Base-by-base conservation (phyloP, 495 filamentous ascomycete species). In the Penicillium roqueforti region DNA sequence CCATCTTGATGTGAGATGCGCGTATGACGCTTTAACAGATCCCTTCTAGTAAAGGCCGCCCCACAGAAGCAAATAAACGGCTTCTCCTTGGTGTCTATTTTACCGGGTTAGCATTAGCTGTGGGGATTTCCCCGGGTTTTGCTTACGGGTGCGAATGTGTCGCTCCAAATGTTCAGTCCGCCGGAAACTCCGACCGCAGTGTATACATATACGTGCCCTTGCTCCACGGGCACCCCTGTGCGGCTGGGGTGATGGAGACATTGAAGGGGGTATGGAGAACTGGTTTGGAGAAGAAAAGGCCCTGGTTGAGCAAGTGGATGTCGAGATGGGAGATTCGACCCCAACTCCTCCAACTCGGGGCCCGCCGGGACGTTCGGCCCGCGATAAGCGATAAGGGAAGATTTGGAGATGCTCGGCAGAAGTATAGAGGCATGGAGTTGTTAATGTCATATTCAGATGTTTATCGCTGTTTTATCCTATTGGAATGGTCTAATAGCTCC, bases 21-120 rank as follows among this genome's bases (percentile, higher is more conserved):
- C 38, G 73, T 75, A 53, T 81, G 78, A 47, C 78, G 72, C 56
- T 78, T 79, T 54, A 81, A 59, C 19, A 81, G 71, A 70, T 81
- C 78, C 41, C 77, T 71, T 43, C 77, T 71, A 47, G 77, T 78
- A 58, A 79, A 80, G 1, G 75, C 74, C 39, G 76, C 73, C 64
- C 77, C 77, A 69, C 77, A 80, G 62, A 74, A 77, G 57, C 77
- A 80, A 38, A 76, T 70, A 58, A 78, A 80, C 13, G 77, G 77
- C 53, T 80, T 80, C 60, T 80, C 77, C 49, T 78, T 79, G 29
- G 77, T 80, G 60, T 80, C 77, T 80, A 32, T 28, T 34, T 41
- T 16, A 20, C 34, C 22, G 39, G 42, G 44, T 68, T 47, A 70
- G 56, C 43, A 38, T 51, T 44, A 37, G 39, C 16, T 45, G 22